These are phyloP conservation scores for Sanguinoderma infundibulare DNA, from an alignment of 1,284 basidiomycete species.

Conservation along the genomic window DNA sequence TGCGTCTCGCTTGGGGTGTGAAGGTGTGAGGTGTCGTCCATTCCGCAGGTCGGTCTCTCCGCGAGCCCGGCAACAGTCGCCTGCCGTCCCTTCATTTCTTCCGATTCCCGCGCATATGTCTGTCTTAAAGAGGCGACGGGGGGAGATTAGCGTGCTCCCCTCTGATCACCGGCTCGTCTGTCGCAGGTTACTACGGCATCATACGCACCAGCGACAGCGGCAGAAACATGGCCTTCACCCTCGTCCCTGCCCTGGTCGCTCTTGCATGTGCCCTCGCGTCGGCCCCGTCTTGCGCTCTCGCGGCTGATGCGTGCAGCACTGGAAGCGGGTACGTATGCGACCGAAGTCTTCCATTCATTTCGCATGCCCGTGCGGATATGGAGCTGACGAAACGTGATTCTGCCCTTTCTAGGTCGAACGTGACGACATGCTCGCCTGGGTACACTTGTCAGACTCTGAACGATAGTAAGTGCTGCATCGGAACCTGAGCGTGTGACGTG, in stretches of 20 bases:
- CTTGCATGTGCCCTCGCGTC: slow-evolving; percentile 15
- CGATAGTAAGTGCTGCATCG: slow-evolving; percentile 13
- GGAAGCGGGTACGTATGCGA: slow-evolving; percentile 19
- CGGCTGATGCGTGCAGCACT: slow-evolving; percentile 14
- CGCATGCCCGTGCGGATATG: background rate
- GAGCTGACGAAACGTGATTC: background rate
- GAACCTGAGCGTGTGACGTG: background rate
- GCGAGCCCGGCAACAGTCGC: no score
- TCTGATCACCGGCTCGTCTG: background rate
- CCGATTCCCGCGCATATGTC: no score
- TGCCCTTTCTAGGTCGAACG: slow-evolving; percentile 14
- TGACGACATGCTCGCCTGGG: slow-evolving; percentile 22
- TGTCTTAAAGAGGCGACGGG: background rate
- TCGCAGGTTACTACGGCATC: background rate
- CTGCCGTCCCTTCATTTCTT: no score
- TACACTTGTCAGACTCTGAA: slow-evolving; percentile 20
- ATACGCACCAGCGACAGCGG: background rate
- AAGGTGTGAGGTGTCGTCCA: no score
- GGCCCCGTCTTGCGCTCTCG: slow-evolving; percentile 2
- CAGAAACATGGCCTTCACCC: background rate
- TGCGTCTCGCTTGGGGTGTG: no score
- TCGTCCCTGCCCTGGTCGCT: slow-evolving; percentile 6
- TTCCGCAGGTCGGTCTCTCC: no score
- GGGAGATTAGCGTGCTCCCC: background rate
- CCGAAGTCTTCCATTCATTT: background rate